Evolutionary conservation across 495 filamentous ascomycete genomes (phyloP), one percentile per base, ranked within the genome.

Genomic region (Trichoderma virens): DNA sequence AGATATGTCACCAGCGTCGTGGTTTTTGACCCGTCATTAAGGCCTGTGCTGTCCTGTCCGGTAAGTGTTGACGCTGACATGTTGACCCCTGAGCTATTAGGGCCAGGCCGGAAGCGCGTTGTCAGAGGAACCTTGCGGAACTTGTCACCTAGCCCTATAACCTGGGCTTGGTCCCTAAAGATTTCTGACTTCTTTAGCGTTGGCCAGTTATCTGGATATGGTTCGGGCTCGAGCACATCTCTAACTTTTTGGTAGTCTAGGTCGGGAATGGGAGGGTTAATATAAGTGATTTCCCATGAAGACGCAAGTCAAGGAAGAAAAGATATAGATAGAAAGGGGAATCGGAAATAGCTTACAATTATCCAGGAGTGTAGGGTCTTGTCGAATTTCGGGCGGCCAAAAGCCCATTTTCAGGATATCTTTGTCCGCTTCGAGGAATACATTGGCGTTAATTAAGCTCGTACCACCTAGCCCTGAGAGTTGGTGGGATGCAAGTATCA

Each of bases 21-120:
- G 27, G 79, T 85, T 71, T 90, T 90, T 32, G 82, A 86, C 4
- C 85, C 85, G 68, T 89, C 87, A 66, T 89, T 89, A 62, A 88
- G 68, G 4, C 86, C 86, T 0, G 86, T 88, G 39, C 67, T 71
- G 63, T 89, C 86, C 67, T 85, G 82, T 2, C 87, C 86, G 0
- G 85, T 83, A 41, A 86, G 72, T 5, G 74, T 76, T 5, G 83
- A 86, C 25, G 82, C 77, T 41, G 78, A 74, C 86, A 90, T 87
- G 62, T 82, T 74, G 32, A 90, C 82, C 35, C 85, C 86, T 30
- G 76, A 81, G 67, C 77, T 83, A 66, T 90, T 89, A 23, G 79
- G 79, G 1, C 84, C 84, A 63, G 82, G 76, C 11, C 67, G 68
- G 69, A 89, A 90, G 59, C 79, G 78, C 16, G 86, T 89, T 11